Evolutionary conservation across 2,329 filamentous ascomycete genomes (phyloP).

Genomic region (Myrmaecium sp.): DNA sequence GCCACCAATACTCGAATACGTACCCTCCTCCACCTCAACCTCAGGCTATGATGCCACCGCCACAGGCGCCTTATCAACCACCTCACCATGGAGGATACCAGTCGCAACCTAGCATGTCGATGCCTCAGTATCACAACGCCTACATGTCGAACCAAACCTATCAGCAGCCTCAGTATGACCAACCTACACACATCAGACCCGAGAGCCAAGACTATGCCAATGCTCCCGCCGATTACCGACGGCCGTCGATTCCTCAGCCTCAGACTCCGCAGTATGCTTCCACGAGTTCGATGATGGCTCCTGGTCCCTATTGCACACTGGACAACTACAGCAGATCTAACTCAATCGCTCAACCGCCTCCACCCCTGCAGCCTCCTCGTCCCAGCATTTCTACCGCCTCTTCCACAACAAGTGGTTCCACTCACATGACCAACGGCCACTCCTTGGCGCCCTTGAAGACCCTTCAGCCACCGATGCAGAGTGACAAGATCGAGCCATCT

Average conservation of each 20-base stretch:
- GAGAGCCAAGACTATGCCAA: slow-evolving; percentile 23
- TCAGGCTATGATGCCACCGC: slow-evolving; percentile 18
- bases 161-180: slow-evolving; percentile 22
- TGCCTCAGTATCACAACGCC: slow-evolving; percentile 23
- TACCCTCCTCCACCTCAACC: slow-evolving; percentile 14
- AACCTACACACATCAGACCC: slow-evolving; percentile 17
- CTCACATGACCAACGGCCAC: slow-evolving; percentile 14
- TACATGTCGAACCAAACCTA: slow-evolving; percentile 21
- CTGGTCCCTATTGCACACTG: slow-evolving; percentile 19
- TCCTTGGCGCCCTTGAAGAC: slow-evolving; percentile 27
- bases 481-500: slow-evolving; percentile 24
- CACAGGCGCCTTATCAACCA: slow-evolving; percentile 12
- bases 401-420: slow-evolving; percentile 5
- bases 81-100: slow-evolving; percentile 15
- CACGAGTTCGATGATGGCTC: slow-evolving; percentile 17
- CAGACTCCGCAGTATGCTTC: slow-evolving; percentile 15
- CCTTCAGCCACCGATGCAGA: slow-evolving; percentile 13
- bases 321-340: slow-evolving; percentile 19
- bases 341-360: slow-evolving; percentile 10
- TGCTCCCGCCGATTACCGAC: slow-evolving; percentile 21
- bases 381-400: slow-evolving; percentile 15
- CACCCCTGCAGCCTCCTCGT: slow-evolving; percentile 16
- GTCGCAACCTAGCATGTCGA: slow-evolving; percentile 16
- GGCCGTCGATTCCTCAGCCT: slow-evolving; percentile 17
- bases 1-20: slow-evolving; percentile 17